phyloP scores from a whole-genome alignment of 2,329 filamentous ascomycete genomes.

The Neonectria ditissima region DNA sequence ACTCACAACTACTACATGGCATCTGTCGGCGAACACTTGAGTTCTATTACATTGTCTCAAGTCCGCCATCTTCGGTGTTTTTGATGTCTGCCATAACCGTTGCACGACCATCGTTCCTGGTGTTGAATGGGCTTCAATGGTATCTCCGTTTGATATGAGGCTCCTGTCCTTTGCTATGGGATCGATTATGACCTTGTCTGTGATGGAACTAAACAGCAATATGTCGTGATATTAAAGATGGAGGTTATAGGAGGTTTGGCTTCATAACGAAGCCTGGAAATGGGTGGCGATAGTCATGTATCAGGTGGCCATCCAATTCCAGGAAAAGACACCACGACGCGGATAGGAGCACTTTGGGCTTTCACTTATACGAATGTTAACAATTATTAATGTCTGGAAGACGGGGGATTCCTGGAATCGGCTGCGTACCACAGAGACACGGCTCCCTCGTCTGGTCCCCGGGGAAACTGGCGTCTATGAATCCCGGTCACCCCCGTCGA shows the following conservation, averaged over 20 bases:
- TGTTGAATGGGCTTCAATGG: slow-evolving; percentile 9
- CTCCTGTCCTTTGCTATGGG: slow-evolving; percentile 10
- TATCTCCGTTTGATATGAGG: slow-evolving; percentile 16
- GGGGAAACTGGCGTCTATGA: neutral
- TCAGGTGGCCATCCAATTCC: neutral
- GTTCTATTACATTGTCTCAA: neutral
- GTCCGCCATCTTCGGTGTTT: neutral
- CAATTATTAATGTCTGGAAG: neutral
- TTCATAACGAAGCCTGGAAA: neutral
- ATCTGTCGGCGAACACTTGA: neutral
- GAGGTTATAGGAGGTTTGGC: neutral
- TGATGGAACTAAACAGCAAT: neutral
- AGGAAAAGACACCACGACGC: neutral
- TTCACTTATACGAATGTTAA: neutral
- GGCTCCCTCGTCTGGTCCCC: neutral
- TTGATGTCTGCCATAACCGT: neutral
- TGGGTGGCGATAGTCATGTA: neutral
- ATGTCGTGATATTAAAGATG: neutral
- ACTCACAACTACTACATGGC: neutral
- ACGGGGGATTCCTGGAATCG: too few species aligned
- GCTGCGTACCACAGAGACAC: too few species aligned
- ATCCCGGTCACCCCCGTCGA: neutral
- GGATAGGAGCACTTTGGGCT: neutral
- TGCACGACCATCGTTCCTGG: neutral
- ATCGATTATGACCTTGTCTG: slow-evolving; percentile 4